Percentiles rank a stretch among this genome's conserved stretches.
Conservation (phyloP, 225 moss, liverwort and hornwort species). For the Polytrichum formosum region DNA sequence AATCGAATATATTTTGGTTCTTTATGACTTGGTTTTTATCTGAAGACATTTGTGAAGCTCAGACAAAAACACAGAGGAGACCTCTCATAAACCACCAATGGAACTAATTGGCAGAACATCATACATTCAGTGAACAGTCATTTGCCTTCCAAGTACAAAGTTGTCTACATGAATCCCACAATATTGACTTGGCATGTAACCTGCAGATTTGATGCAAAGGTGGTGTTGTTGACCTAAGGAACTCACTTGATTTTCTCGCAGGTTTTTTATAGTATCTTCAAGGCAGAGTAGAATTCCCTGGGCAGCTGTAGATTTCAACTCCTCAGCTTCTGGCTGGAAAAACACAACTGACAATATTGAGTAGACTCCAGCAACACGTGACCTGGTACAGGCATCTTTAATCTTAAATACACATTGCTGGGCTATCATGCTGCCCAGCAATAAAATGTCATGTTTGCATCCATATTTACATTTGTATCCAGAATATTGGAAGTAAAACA, state of each 20-base stretch:
- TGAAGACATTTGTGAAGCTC: background rate
- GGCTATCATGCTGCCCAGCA: background rate
- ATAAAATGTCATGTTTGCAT: background rate
- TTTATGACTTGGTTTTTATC: background rate
- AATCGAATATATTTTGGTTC: conserved; percentile 3
- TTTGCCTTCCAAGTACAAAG: too few species aligned
- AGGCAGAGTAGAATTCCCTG: conserved; percentile 83
- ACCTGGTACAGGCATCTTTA: too few species aligned
- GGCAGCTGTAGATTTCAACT: conserved; percentile 66
- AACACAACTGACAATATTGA: conserved; percentile 4
- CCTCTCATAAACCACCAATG: too few species aligned
- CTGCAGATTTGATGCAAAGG: background rate
- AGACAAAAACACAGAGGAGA: too few species aligned
- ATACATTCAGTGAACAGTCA: too few species aligned
- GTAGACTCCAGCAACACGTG: too few species aligned
- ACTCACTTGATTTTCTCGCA: conserved; percentile 59
- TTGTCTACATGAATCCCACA: too few species aligned
- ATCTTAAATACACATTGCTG: too few species aligned
- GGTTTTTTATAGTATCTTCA: conserved; percentile 67
- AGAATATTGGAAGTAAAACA: too few species aligned
- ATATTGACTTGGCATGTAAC: too few species aligned
- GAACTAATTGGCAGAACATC: too few species aligned
- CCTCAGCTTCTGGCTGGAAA: conserved; percentile 61
- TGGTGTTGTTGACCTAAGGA: background rate
- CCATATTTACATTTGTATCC: too few species aligned